phyloP scores from a whole-genome alignment of 2,329 filamentous ascomycete genomes.

The Diaporthe sp. region DNA sequence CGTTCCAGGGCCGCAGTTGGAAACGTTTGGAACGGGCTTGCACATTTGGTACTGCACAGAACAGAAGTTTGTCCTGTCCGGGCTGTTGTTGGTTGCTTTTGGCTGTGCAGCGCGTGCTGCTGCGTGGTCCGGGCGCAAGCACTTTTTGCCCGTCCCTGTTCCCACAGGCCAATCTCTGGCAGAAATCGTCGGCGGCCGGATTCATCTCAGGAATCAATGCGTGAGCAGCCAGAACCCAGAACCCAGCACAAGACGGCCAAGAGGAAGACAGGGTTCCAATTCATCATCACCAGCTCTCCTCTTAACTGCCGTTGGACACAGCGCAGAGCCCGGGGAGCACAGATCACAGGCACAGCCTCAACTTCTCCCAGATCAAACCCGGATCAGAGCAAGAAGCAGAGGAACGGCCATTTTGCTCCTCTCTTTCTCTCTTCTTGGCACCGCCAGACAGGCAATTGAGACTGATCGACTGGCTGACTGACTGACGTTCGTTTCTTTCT shows the following conservation, averaged over 20 bases:
- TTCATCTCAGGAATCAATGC: conserved; percentile 28
- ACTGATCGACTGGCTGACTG: background rate
- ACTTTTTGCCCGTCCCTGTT: background rate
- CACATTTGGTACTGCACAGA: too few relatives aligned
- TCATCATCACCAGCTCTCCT: background rate
- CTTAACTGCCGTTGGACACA: conserved; percentile 3
- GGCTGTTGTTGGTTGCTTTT: background rate
- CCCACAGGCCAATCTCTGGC: conserved; percentile 16
- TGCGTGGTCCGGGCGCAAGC: conserved; percentile 22
- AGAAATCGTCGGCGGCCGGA: background rate
- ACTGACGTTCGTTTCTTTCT: background rate
- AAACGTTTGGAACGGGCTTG: background rate
- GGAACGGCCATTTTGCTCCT: background rate
- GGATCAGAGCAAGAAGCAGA: background rate
- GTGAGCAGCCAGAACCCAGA: conserved; percentile 1
- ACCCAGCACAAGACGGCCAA: conserved; percentile 11
- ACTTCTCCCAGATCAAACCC: background rate
- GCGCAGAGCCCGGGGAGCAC: background rate
- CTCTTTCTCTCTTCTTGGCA: background rate
- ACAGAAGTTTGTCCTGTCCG: background rate
- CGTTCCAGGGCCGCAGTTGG: conserved; percentile 14
- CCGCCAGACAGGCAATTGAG: conserved; percentile 1
- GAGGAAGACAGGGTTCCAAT: background rate
- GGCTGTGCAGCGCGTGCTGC: background rate
- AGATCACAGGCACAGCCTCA: conserved; percentile 15